Evolutionary conservation across 495 filamentous ascomycete species (phyloP).

Genomic region (Podospora didyma): DNA sequence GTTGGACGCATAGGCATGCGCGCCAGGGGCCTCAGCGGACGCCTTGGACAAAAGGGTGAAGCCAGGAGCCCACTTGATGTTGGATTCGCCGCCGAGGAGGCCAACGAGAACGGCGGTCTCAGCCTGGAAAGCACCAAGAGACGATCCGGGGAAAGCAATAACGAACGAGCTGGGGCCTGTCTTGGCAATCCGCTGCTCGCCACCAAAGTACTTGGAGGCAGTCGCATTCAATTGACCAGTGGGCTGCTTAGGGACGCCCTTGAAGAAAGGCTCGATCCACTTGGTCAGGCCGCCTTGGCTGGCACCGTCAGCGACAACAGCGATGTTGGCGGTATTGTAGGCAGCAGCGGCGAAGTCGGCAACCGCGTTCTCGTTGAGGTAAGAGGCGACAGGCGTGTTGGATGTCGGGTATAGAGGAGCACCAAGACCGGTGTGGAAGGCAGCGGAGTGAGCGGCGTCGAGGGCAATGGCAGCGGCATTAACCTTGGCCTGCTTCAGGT

Average conservation of each 20-base stretch:
- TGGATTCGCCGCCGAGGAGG: constrained; percentile 83
- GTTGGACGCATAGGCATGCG: constrained; percentile 66
- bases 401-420: constrained; percentile 65
- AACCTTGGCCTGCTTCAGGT: constrained; percentile 64
- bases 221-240: constrained; percentile 28
- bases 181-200: constrained; percentile 85
- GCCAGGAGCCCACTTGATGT: constrained; percentile 92
- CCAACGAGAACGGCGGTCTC: constrained; percentile 85
- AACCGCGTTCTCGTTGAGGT: constrained; percentile 68
- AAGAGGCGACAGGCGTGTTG: constrained; percentile 65
- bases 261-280: constrained; percentile 93
- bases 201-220: constrained; percentile 83
- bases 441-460: constrained; percentile 79
- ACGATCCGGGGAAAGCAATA: constrained; percentile 87
- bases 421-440: constrained; percentile 94
- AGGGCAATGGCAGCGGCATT: constrained; percentile 69
- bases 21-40: constrained; percentile 59
- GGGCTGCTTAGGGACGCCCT: constrained; percentile 40
- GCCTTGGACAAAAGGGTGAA: constrained; percentile 86
- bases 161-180: constrained; percentile 70
- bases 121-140: constrained; percentile 75
- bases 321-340: constrained; percentile 85
- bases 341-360: constrained; percentile 67
- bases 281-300: constrained; percentile 71
- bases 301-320: constrained; percentile 84